Base-by-base conservation (phyloP, 495 filamentous ascomycete species). In the Glonium stellatum region DNA sequence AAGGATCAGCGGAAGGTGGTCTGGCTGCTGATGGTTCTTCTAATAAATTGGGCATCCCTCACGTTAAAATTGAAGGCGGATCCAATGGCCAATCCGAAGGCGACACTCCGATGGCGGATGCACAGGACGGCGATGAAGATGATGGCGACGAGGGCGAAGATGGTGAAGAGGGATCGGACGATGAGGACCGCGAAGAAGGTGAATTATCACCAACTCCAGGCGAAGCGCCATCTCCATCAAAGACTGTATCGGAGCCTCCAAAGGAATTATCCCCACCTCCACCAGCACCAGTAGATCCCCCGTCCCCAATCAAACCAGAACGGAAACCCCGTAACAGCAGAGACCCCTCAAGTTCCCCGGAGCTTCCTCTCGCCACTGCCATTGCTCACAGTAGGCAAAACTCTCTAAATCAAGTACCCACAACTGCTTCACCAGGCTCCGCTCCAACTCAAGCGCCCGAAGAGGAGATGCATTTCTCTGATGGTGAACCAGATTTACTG, bases 401-500 rank as follows among this genome's bases (percentile, higher is more conserved):
- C 36, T 74, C 72, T 3, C 51, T 67, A 23, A 71, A 61, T 42
- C 58, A 66, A 44, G 41, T 66, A n/a, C 50, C 58, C 35, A 57
- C 55, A 1, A 27, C 60, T 25, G 35, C 31, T 50, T 48, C 35
- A 54, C 55, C 39, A 15, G 48, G 12, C 48, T 36, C 21, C 25
- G 48, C 48, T 51, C 48, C 18, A 15, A 31, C 21, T 25, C 18
- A 23, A 1, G 2, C 46, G 34, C 31, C 22, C 27, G 23, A 58
- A 4, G 59, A 65, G 39, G 69, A 70, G 3, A 53, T 55, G 3
- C 57, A 57, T 1, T 62, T 63, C 25, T 58, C 67, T n/a, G 74
- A 75, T 42, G 71, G 66, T 36, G 75, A 76, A 27, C 64, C 69
- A 5, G 75, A 77, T 63, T 42, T 77, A 21, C 64, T 76, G 13